A percentile compares a stretch with the other conserved stretches of the same genome.
Conservation (phyloP, 257 asterid genomes). For the Lithospermum erythrorhizon region DNA sequence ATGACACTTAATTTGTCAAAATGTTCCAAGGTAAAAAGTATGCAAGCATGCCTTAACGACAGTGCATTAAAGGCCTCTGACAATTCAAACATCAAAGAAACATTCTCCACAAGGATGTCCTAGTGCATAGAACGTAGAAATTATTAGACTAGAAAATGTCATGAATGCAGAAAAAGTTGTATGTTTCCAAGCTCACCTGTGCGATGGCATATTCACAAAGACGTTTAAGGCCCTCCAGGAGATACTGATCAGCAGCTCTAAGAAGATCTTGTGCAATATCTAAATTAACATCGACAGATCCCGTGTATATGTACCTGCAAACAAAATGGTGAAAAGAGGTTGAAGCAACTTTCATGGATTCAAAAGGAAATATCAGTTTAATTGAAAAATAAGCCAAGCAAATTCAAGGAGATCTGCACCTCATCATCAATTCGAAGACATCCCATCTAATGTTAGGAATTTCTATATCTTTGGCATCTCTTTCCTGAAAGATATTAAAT, state of each 20-base stretch:
- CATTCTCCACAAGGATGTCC: slow-evolving; percentile 82
- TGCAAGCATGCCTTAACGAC: slow-evolving; percentile 71
- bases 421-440: slow-evolving; percentile 96
- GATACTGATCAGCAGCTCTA: slow-evolving; percentile 96
- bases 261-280: slow-evolving; percentile 89
- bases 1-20: slow-evolving; percentile 43
- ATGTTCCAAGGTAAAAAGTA: slow-evolving; percentile 68
- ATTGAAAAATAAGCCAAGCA: not conserved
- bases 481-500: slow-evolving; percentile 51
- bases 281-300: slow-evolving; percentile 72
- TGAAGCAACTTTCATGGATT: slow-evolving; percentile 7
- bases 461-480: slow-evolving; percentile 94
- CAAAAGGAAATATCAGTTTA: not conserved
- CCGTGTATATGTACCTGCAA: slow-evolving; percentile 80
- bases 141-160: slow-evolving; percentile 15
- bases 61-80: slow-evolving; percentile 87
- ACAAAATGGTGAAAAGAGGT: slow-evolving; percentile 4
- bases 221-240: slow-evolving; percentile 93
- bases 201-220: slow-evolving; percentile 86
- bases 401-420: slow-evolving; percentile 28
- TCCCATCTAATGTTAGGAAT: slow-evolving; percentile 96
- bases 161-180: not conserved
- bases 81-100: slow-evolving; percentile 78
- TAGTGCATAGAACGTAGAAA: slow-evolving; percentile 20
- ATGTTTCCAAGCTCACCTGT: slow-evolving; percentile 36